Evolutionary conservation across 1,139 yeast species (phyloP).

Genomic region (Petasospora rhodanensis): DNA sequence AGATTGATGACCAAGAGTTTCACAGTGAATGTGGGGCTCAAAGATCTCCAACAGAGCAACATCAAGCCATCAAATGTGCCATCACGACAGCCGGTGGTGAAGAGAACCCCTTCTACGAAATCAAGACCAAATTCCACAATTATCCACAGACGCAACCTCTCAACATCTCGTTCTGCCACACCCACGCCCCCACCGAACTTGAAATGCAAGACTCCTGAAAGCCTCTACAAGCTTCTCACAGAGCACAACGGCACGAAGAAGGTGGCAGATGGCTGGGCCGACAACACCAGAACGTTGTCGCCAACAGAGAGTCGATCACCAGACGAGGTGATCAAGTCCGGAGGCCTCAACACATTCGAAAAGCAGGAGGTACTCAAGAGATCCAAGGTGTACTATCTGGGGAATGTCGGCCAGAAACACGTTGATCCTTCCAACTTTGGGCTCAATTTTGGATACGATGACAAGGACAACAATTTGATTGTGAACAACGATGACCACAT

Average conservation of each 20-base stretch:
- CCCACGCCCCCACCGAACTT: constrained; percentile 1
- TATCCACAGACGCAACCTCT: constrained; percentile 2
- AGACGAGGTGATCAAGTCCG: constrained; percentile 6
- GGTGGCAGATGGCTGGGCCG: background rate
- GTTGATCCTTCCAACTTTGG: constrained; percentile 8
- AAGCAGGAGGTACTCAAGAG: constrained; percentile 47
- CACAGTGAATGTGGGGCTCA: constrained; percentile 18
- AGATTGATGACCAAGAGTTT: constrained; percentile 19
- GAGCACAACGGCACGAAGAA: constrained; percentile 8
- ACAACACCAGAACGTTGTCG: background rate
- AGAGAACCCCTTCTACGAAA: constrained; percentile 2
- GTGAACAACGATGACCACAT: constrained; percentile 64
- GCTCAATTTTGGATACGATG: constrained; percentile 68
- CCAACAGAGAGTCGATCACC: constrained; percentile 2
- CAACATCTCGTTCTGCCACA: constrained; percentile 6
- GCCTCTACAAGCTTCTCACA: constrained; percentile 6
- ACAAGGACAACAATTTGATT: constrained; percentile 58
- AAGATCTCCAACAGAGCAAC: constrained; percentile 8
- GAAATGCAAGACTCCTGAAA: constrained; percentile 10
- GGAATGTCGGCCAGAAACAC: constrained; percentile 5
- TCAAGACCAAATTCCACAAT: constrained; percentile 6
- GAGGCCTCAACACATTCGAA: constrained; percentile 42
- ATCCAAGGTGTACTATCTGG: constrained; percentile 37
- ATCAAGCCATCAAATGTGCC: too few species aligned
- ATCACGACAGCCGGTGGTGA: constrained; percentile 1